Evolutionary conservation across 169 alveolate genomes (phyloP).

Genomic region (Neospora caninum): DNA sequence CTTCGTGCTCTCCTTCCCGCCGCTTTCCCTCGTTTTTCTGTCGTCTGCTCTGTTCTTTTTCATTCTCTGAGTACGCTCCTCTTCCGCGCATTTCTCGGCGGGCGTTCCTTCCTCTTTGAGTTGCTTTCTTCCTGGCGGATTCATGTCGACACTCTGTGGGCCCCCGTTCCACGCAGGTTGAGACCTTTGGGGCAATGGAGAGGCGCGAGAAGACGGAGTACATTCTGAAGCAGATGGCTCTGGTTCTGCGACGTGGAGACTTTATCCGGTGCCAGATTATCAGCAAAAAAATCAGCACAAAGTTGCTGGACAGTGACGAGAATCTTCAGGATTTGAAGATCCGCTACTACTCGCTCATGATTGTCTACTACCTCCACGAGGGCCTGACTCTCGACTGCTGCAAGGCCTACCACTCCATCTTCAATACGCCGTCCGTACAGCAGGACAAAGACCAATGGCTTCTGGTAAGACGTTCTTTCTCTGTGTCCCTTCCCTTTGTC

Average conservation of each 20-base stretch:
- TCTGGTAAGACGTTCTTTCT: not conserved
- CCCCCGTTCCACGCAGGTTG: slow-evolving; percentile 47
- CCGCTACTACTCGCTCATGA: slow-evolving; percentile 51
- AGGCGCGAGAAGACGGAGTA: slow-evolving; percentile 75
- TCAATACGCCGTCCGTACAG: slow-evolving; percentile 39
- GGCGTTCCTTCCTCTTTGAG: not conserved
- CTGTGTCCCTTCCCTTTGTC: not conserved
- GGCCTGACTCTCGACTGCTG: slow-evolving; percentile 45
- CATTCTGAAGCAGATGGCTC: slow-evolving; percentile 79
- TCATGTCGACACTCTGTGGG: not conserved
- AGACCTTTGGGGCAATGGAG: slow-evolving; percentile 77
- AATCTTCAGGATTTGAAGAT: slow-evolving; percentile 62
- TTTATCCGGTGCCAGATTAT: slow-evolving; percentile 69
- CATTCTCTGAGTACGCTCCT: not conserved
- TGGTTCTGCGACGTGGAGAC: slow-evolving; percentile 62
- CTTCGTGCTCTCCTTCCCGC: not conserved
- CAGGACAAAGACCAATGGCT: slow-evolving; percentile 31
- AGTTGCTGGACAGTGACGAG: slow-evolving; percentile 63
- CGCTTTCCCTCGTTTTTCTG: not conserved
- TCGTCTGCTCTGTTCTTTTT: not conserved
- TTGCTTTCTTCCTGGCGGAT: no score
- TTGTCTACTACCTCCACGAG: slow-evolving; percentile 55
- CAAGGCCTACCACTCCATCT: slow-evolving; percentile 48
- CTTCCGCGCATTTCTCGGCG: not conserved
- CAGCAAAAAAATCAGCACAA: slow-evolving; percentile 65